These are phyloP conservation scores for Vigna mungo DNA, from an alignment of 306 rosid species.

Conservation along the genomic window DNA sequence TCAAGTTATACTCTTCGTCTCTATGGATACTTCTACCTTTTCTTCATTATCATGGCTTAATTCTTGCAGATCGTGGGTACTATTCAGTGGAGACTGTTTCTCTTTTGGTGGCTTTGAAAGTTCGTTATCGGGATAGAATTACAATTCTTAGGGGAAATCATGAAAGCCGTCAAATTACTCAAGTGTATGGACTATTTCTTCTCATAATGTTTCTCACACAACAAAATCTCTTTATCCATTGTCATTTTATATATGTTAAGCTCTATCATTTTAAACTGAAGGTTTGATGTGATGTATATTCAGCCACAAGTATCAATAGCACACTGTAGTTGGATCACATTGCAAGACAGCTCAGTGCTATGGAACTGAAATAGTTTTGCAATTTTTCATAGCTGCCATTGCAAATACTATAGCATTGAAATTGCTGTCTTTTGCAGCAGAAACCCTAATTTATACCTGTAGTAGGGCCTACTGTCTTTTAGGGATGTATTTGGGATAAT, in stretches of 20 bases:
- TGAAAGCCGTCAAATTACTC: conserved; percentile 97
- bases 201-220: conserved; percentile 27
- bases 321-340: not conserved
- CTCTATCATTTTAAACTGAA: conserved; percentile 3
- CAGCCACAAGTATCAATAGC: not conserved
- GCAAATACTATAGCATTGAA: not conserved
- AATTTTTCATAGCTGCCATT: too few relatives aligned
- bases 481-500: not conserved
- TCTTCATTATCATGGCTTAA: conserved; percentile 45
- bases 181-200: conserved; percentile 76
- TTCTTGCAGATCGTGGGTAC: conserved; percentile 66
- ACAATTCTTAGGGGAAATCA: conserved; percentile 97
- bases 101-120: conserved; percentile 95
- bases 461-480: not conserved
- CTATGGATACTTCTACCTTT: conserved; percentile 27
- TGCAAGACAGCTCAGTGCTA: not conserved
- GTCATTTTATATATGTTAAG: not conserved
- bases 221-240: not conserved
- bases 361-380: not conserved
- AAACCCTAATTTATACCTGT: not conserved
- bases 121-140: conserved; percentile 94
- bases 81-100: conserved; percentile 97
- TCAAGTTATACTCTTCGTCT: conserved; percentile 9
- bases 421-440: not conserved
- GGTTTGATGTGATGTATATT: conserved; percentile 16